Evolutionary conservation across 306 rosid genomes (phyloP).

Genomic region (Cicer yamashitae): DNA sequence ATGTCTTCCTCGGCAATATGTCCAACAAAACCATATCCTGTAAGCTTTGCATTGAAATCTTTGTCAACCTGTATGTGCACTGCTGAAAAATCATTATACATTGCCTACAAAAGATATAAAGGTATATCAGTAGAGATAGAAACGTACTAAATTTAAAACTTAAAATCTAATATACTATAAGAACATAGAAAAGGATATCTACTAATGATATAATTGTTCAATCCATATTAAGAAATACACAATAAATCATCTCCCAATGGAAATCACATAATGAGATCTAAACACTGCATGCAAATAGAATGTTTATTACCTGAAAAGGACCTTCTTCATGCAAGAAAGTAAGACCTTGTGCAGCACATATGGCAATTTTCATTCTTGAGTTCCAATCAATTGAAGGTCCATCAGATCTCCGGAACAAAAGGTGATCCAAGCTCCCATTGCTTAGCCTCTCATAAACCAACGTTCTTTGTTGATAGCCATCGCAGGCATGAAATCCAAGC

Average conservation of each 20-base stretch:
- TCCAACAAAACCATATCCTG: conserved; percentile 91
- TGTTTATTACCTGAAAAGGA: conserved; percentile 80
- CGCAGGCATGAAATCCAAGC: conserved; percentile 84
- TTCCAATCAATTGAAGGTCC: conserved; percentile 89
- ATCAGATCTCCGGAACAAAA: conserved; percentile 68
- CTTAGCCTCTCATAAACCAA: conserved; percentile 82
- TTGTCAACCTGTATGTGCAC: conserved; percentile 83
- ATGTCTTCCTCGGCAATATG: conserved; percentile 64
- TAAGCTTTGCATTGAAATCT: conserved; percentile 93
- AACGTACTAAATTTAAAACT: conserved; percentile 7
- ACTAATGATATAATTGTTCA: conserved; percentile 15
- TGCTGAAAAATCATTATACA: conserved; percentile 87
- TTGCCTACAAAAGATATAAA: conserved; percentile 66
- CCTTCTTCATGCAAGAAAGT: conserved; percentile 93
- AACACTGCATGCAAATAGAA: conserved; percentile 13
- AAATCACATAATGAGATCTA: conserved; percentile 9
- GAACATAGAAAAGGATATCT: conserved; percentile 11
- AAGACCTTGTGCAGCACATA: conserved; percentile 90
- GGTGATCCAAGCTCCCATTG: conserved; percentile 81
- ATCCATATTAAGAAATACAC: conserved; percentile 14
- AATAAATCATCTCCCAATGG: conserved; percentile 19
- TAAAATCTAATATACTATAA: conserved; percentile 24
- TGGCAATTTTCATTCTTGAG: conserved; percentile 80
- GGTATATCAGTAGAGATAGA: conserved; percentile 44
- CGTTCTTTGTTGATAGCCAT: conserved; percentile 68